Base-by-base conservation (phyloP, 2,329 filamentous ascomycete species). In the Eutypa lata region DNA sequence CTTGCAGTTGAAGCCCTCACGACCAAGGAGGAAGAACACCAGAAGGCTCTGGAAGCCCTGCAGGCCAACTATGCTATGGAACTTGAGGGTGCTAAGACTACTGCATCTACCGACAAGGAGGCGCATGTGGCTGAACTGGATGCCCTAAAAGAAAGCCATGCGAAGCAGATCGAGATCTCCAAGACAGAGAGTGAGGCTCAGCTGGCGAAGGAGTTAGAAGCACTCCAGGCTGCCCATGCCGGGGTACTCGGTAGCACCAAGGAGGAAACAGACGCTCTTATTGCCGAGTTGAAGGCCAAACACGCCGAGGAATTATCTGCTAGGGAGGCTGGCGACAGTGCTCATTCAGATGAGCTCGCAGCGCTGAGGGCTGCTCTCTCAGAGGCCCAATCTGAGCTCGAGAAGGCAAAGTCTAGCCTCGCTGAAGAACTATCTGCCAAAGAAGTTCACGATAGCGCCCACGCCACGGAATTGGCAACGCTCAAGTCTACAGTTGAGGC, bases 41-140 rank as follows among this genome's bases (percentile, higher is more conserved):
- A 83, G 57, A 73, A 77, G 62, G 74, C 75, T 42, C 68, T 87
- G 2, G 79, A 83, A 40, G 77, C 79, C 2, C 68, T 87, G 46
- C 78, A 75, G 53, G 76, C 79, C 10, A 80, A 75, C 57, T 80
- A 86, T 60, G 79, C 80, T 5, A 79, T 84, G 70, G 81, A 82
- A 61, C 64, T 87, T 10, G 80, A 84, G 66, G 69, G 69, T 33
- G 80, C 80, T 49, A 82, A 83, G 72, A 79, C 75, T 50, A 73
- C 71, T 47, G 75, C 76, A 16, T 76, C 76, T 38, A 72, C 77
- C 19, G 78, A 81, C 49, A 71, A 75, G 55, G 75, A 80, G 28
- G 67, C 75, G 22, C 75, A 79, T 46, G 56, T 77, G 7, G 68
- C 70, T 26, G 79, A 83, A 60, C 67, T 86, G 2, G 76, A 84